Conservation (phyloP, 805 yeast genomes). For the Pichia eremophila region DNA sequence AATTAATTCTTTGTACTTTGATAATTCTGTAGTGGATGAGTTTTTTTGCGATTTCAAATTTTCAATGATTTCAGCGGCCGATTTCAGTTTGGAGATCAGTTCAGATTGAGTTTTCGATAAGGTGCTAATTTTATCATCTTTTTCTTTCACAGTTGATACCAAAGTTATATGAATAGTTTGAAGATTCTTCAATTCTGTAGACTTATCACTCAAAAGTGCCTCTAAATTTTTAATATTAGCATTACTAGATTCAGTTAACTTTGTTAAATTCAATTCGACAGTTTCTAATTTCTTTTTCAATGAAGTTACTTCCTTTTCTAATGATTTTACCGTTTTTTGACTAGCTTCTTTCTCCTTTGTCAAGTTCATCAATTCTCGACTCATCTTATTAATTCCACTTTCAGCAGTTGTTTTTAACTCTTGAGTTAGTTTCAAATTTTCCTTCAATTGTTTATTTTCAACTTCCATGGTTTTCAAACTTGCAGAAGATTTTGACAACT, state of each 20-base stretch:
- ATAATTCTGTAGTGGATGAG: constrained; percentile 10
- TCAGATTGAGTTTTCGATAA: constrained; percentile 17
- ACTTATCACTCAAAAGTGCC: constrained; percentile 8
- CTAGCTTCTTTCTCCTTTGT: constrained; percentile 48
- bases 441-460: constrained; percentile 21
- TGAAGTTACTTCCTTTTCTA: constrained; percentile 33
- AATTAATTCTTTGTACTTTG: constrained; percentile 4
- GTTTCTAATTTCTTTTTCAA: constrained; percentile 29
- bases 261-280: constrained; percentile 18
- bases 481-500: constrained; percentile 14
- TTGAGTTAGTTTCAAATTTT: constrained; percentile 24
- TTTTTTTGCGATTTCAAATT: constrained; percentile 19
- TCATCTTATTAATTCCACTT: constrained; percentile 85
- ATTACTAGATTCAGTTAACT: constrained; percentile 17
- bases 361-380: constrained; percentile 64
- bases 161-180: constrained; percentile 20
- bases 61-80: constrained; percentile 22
- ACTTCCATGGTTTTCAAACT: constrained; percentile 15
- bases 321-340: constrained; percentile 32
- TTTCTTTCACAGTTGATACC: constrained; percentile 17
- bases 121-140: constrained; percentile 16
- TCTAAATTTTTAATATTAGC: constrained; percentile 17
- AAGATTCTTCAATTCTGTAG: constrained; percentile 14
- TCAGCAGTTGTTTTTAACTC: constrained; percentile 46
- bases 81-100: constrained; percentile 13